phyloP scores from a whole-genome alignment of 108 stramenopile genomes.

The Nitzschia sp. region DNA sequence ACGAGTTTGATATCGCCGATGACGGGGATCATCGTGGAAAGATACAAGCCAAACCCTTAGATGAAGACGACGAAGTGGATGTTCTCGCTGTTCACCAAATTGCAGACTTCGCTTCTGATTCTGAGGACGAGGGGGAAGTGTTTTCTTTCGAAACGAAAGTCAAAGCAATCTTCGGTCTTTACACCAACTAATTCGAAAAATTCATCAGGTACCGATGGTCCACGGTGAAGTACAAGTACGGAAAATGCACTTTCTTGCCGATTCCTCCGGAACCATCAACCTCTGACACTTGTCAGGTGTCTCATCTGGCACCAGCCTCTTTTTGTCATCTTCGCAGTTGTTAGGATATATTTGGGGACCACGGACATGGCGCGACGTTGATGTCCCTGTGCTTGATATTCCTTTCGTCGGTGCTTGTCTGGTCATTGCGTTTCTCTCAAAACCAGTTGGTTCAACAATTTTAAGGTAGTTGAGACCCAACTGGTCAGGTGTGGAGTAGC shows the following conservation, averaged over 20 bases:
- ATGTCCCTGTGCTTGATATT: too few relatives aligned
- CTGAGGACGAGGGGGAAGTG: conserved; percentile 68
- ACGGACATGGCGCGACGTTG: too few relatives aligned
- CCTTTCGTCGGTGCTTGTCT: too few relatives aligned
- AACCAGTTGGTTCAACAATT: too few relatives aligned
- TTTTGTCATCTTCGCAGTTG: too few relatives aligned
- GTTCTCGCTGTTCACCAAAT: conserved; percentile 57
- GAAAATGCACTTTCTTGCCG: background rate
- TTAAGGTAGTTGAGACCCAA: too few relatives aligned
- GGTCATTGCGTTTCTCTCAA: too few relatives aligned
- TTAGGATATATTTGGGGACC: too few relatives aligned
- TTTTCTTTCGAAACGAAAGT: conserved; percentile 67
- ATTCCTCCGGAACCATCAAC: too few relatives aligned
- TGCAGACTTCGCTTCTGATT: conserved; percentile 75
- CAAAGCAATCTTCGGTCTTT: conserved; percentile 18
- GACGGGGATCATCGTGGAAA: background rate
- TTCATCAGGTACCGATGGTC: background rate
- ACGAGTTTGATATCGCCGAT: conserved; percentile 76
- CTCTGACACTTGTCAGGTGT: too few relatives aligned
- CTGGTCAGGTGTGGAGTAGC: too few relatives aligned
- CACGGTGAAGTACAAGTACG: background rate
- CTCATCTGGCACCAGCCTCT: too few relatives aligned
- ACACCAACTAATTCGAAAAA: background rate
- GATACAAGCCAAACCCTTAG: conserved; percentile 35
- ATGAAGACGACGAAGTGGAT: conserved; percentile 49